phyloP scores from a whole-genome alignment of 2,329 filamentous ascomycete genomes.

The Didymella sp. region DNA sequence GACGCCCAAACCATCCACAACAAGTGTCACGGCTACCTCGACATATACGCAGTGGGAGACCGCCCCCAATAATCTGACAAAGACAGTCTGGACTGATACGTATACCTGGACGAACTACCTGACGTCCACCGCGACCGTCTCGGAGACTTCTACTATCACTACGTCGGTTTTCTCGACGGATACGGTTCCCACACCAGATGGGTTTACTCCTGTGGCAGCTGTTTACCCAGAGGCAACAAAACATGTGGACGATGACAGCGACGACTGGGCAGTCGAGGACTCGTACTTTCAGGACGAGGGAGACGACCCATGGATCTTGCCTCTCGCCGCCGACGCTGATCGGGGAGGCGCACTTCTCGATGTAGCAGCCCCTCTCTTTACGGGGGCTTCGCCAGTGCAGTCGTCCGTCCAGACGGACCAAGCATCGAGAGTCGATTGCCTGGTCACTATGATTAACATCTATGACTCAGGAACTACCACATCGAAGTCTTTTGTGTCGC shows the following conservation, averaged over 20 bases:
- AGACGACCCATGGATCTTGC: neutral
- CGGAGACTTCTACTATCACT: constrained; percentile 9
- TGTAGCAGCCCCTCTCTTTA: neutral
- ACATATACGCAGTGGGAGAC: constrained; percentile 14
- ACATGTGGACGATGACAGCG: constrained; percentile 11
- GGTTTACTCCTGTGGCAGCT: constrained; percentile 13
- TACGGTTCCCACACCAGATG: constrained; percentile 6
- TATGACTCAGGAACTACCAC: constrained; percentile 13
- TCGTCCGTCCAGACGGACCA: neutral
- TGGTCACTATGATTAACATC: constrained; percentile 14
- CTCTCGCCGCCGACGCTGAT: neutral
- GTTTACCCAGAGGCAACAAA: constrained; percentile 12
- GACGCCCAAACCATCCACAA: constrained; percentile 16
- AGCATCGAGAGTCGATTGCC: constrained; percentile 11
- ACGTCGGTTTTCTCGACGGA: constrained; percentile 4
- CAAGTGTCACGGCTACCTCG: constrained; percentile 13
- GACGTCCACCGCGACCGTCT: constrained; percentile 6
- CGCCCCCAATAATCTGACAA: constrained; percentile 15
- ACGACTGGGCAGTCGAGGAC: constrained; percentile 16
- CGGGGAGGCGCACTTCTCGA: neutral
- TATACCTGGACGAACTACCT: constrained; percentile 18
- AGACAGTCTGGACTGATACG: constrained; percentile 16
- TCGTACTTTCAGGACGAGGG: constrained; percentile 13
- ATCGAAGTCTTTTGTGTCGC: constrained; percentile 8
- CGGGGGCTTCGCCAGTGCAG: neutral